Base-by-base conservation (phyloP, 805 yeast genomes). In the Millerozyma miso region DNA sequence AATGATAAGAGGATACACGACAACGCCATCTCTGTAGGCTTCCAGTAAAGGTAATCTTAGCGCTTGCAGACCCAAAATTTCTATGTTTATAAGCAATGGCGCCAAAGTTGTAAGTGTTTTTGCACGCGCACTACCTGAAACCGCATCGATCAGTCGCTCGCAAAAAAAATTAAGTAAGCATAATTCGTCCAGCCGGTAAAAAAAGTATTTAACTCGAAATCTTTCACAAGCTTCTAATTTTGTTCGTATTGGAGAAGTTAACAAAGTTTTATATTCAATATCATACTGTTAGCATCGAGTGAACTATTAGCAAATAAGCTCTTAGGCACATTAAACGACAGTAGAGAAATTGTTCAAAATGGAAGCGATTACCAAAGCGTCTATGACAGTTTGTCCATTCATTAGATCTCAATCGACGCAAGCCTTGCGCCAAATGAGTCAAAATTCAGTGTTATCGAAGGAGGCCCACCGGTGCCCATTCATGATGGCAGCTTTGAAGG, bases 381-480 rank as follows among this genome's bases (percentile, higher is more conserved):
- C 96, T 17, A 74, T 83, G 68, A 76, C 72, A 51, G 79, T 85
- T 40, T 90, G 97, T 62, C 97, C 97, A 17, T 90, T 87, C 63
- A 80, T 90, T 56, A 78, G 79, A 58, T 63, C 80, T 18, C 71
- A 80, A 18, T 73, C 86, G 3, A 69, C 83, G 16, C 69, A 78
- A 39, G 73, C 83, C 13, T 69, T 88, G 58, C 80, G 84, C 55
- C 69, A 73, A 49, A 58, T 85, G 51, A 73, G 83, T 40, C 59
- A 62, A 16, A 52, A 60, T 43, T 59, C 75, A 26, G 64, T 65
- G 19, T 75, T 85, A 58, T 69, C 74, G 37, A 56, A 65, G 36
- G 78, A 77, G 49, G 96, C 95, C 41, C 63, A 76, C 36, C 77
- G 74, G 47, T 90, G 98, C 64, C 98, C 98, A n/a, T 85, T 89